These are phyloP conservation scores for Scheffersomyces parashehatae DNA, from an alignment of 1,139 yeast species.

Conservation along the genomic window DNA sequence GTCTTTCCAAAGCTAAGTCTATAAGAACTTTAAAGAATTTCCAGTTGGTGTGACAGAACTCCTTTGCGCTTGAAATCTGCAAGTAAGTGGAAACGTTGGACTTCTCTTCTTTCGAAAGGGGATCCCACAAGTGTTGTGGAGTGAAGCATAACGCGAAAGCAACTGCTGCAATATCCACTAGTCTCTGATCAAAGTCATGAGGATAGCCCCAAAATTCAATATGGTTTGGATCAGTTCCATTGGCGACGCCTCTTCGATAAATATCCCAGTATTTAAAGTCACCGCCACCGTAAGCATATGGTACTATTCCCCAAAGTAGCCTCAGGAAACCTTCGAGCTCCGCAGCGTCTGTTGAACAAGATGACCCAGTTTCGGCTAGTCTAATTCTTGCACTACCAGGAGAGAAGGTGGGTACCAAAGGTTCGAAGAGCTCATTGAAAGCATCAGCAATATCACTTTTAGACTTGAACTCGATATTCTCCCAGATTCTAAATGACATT, in stretches of 20 bases:
- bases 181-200: slow-evolving; percentile 17
- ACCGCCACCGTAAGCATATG: slow-evolving; percentile 22
- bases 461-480: not conserved
- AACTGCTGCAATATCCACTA: slow-evolving; percentile 28
- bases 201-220: slow-evolving; percentile 26
- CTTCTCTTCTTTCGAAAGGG: slow-evolving; percentile 17
- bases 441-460: not conserved
- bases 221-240: slow-evolving; percentile 26
- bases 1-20: slow-evolving; percentile 20
- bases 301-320: slow-evolving; percentile 28
- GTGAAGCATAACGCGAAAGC: slow-evolving; percentile 21
- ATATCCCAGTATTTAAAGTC: slow-evolving; percentile 13
- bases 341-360: slow-evolving; percentile 11
- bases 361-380: not conserved
- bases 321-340: slow-evolving; percentile 26
- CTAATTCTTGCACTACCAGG: not conserved
- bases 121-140: slow-evolving; percentile 25
- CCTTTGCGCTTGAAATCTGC: slow-evolving; percentile 11
- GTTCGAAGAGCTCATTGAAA: not conserved
- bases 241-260: slow-evolving; percentile 17
- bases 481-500: no score
- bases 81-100: slow-evolving; percentile 16
- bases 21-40: slow-evolving; percentile 25
- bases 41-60: slow-evolving; percentile 23
- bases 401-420: not conserved